Evolutionary conservation across 768 basidiomycete genomes (phyloP).

Genomic region (Rhodotorula babjevae): DNA sequence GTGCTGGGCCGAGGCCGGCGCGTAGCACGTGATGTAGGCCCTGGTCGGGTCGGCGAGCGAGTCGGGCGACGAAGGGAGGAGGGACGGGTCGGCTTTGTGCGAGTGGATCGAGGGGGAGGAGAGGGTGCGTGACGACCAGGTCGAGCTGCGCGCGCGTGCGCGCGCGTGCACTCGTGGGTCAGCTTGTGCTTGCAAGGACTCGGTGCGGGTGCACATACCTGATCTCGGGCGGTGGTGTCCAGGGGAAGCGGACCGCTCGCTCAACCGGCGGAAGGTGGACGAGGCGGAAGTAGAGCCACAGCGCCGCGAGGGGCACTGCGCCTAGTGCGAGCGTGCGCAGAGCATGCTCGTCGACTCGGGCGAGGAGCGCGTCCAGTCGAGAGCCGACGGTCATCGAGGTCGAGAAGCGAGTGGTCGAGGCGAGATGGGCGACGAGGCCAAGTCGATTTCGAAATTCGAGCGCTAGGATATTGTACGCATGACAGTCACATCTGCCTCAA

Average conservation of each 20-base stretch:
- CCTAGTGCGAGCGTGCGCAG: background rate
- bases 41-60: conserved; percentile 47
- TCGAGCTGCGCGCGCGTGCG: conserved; percentile 51
- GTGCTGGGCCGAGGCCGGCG: conserved; percentile 81
- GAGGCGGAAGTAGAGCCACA: conserved; percentile 14
- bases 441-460: too few species aligned
- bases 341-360: background rate
- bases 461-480: too few species aligned
- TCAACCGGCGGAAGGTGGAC: conserved; percentile 10
- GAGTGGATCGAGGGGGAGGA: conserved; percentile 60
- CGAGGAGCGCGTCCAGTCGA: conserved; percentile 9
- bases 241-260: conserved; percentile 61
- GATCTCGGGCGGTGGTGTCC: conserved; percentile 58
- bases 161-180: too few species aligned
- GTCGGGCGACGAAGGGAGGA: background rate
- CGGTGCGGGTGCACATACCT: background rate
- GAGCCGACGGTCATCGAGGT: conserved; percentile 12
- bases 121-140: conserved; percentile 58
- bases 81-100: conserved; percentile 54
- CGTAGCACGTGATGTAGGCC: conserved; percentile 81
- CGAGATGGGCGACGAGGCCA: too few species aligned
- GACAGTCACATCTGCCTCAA: too few species aligned
- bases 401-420: too few species aligned
- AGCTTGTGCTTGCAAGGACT: too few species aligned
- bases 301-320: background rate